Base-by-base conservation (phyloP, 805 yeast genomes). In the Allodekkera sacchari region DNA sequence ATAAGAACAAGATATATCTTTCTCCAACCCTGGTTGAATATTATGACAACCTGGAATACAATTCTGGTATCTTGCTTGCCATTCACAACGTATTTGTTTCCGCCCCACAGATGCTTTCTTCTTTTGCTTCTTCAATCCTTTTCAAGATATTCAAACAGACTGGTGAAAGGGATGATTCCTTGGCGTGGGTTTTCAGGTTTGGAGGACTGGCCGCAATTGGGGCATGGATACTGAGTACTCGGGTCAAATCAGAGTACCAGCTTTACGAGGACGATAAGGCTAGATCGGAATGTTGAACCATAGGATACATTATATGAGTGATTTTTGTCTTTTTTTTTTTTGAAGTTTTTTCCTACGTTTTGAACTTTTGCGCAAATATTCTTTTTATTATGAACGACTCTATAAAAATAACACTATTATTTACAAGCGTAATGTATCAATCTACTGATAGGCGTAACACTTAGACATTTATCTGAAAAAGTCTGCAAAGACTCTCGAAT, bases 21-120 rank as follows among this genome's bases (percentile, higher is more conserved):
- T 33, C 45, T 7, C 38, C 42, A 3, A 30, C 28, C 5, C 32
- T 56, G 36, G 47, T 50, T 8, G 36, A 39, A 7, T 53, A 52
- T 30, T 63, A 60, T 33, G 59, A 61, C 27, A 42, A 52, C 16
- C 56, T 66, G 35, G 77, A 68, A 38, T 67, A 68, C 37, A 77
- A 72, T 43, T 64, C 77, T 3, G 80, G 80, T 1, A 59, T 72
- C 3, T 59, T 73, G 22, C 47, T 74, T 35, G 78, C 77, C 2
- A 64, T 73, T 13, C 78, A 73, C 45, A 73, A 74, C 44, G 67
- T 73, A 19, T 73, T 68, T 45, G 73, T 73, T 11, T 70, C 77
- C 1, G 61, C 70, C 3, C 79, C 80, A 0, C 80, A 73, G 46
- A 71, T 71, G 44, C 43, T 66, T 4, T 64, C 73, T 22, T 71